These are phyloP conservation scores for Platanus orientalis DNA, from an alignment of 164 flowering plant genomes.

Conservation along the genomic window DNA sequence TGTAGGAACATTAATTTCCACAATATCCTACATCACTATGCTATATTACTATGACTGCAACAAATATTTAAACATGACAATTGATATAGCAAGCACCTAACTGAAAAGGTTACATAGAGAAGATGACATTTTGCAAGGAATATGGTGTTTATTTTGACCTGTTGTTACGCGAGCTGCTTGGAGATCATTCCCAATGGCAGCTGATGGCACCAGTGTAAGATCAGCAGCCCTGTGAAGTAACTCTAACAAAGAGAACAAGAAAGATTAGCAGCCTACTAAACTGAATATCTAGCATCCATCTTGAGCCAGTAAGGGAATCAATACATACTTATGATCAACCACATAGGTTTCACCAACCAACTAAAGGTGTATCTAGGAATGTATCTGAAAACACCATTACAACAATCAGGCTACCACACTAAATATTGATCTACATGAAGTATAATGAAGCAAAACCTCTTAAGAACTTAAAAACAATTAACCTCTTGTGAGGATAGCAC, in stretches of 20 bases:
- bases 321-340: constrained; percentile 85
- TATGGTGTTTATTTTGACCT: constrained; percentile 35
- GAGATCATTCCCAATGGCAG: constrained; percentile 83
- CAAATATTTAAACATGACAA: too few species aligned
- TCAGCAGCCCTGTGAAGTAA: constrained; percentile 98
- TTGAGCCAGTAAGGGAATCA: not conserved
- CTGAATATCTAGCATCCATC: not conserved
- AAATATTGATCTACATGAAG: not conserved
- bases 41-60: too few species aligned
- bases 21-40: too few species aligned
- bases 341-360: constrained; percentile 97
- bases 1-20: too few species aligned
- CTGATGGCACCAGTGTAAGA: constrained; percentile 93
- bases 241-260: constrained; percentile 35
- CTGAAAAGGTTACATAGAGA: not conserved
- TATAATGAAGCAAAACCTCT: not conserved
- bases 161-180: constrained; percentile 67
- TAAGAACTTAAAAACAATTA: too few species aligned
- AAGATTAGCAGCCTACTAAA: constrained; percentile 6
- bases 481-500: too few species aligned
- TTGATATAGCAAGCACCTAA: too few species aligned
- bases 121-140: not conserved
- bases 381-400: constrained; percentile 48
- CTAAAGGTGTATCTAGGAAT: constrained; percentile 98
- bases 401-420: not conserved